phyloP scores from a whole-genome alignment of 768 basidiomycete species.

The Lactifluus volemus region DNA sequence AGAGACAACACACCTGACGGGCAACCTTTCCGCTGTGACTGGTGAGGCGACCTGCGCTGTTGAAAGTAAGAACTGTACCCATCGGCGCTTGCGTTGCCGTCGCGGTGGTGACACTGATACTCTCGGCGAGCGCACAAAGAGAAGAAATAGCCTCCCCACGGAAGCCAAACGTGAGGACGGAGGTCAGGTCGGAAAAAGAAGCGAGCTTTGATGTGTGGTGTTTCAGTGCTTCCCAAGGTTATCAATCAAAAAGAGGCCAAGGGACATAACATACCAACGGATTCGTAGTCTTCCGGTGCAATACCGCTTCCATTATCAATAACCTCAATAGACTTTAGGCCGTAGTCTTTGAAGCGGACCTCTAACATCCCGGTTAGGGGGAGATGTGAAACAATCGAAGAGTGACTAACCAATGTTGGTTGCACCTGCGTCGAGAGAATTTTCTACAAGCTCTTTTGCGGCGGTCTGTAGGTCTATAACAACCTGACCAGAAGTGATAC shows the following conservation, averaged over 20 bases:
- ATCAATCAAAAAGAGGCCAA: neutral
- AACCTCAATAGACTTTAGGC: constrained; percentile 75
- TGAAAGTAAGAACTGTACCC: constrained; percentile 72
- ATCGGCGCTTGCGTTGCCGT: constrained; percentile 64
- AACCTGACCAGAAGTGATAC: constrained; percentile 91
- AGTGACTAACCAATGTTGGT: constrained; percentile 66
- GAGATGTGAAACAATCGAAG: neutral
- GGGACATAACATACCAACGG: constrained; percentile 49
- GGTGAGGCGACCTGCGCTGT: constrained; percentile 50
- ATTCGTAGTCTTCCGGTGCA: constrained; percentile 61
- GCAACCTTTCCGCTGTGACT: constrained; percentile 54
- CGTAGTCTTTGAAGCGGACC: constrained; percentile 84
- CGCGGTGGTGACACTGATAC: constrained; percentile 63
- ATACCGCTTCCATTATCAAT: constrained; percentile 92
- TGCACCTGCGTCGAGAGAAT: constrained; percentile 88
- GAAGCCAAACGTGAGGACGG: constrained; percentile 83
- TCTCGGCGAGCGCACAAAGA: constrained; percentile 73
- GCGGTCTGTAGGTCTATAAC: constrained; percentile 89
- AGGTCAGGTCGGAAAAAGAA: constrained; percentile 61
- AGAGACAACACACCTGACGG: constrained; percentile 48
- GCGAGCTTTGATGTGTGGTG: constrained; percentile 90
- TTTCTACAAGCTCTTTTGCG: constrained; percentile 95
- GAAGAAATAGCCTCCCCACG: constrained; percentile 94
- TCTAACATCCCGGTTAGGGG: constrained; percentile 39
- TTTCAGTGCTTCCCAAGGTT: constrained; percentile 54